Percentiles rank a stretch among this genome's conserved stretches.
phyloP scores from a whole-genome alignment of 345 rosid genomes.

The Eucalyptus pauciflora region DNA sequence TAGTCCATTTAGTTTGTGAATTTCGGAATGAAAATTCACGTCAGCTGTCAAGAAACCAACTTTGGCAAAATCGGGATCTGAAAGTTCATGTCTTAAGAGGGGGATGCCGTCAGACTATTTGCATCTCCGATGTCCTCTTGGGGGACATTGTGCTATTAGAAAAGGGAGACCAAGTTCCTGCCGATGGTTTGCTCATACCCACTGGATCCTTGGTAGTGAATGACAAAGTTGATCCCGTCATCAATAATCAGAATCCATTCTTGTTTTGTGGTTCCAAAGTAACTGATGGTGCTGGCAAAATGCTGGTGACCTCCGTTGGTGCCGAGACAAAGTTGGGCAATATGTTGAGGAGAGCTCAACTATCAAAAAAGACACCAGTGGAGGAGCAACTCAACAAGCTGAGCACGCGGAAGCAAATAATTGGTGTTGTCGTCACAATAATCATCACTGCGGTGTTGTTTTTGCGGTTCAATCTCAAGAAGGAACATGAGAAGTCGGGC shows the following conservation, averaged over 20 bases:
- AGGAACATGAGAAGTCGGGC: background rate
- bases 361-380: background rate
- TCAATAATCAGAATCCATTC: background rate
- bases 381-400: background rate
- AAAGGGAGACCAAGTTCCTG: background rate
- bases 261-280: background rate
- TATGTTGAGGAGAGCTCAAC: background rate
- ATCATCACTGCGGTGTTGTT: background rate
- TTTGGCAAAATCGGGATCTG: background rate
- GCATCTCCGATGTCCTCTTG: background rate
- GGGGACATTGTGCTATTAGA: background rate
- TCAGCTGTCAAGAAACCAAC: background rate
- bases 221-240: background rate
- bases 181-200: background rate
- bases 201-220: background rate
- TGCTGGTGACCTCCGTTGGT: background rate
- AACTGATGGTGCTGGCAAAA: background rate
- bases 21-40: background rate
- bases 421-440: background rate
- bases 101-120: background rate
- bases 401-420: background rate
- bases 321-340: background rate
- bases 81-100: background rate
- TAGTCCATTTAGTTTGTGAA: background rate
- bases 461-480: background rate